These are phyloP conservation scores for Beta vulgaris DNA, from an alignment of 148 eudicot species.

Conservation along the genomic window DNA sequence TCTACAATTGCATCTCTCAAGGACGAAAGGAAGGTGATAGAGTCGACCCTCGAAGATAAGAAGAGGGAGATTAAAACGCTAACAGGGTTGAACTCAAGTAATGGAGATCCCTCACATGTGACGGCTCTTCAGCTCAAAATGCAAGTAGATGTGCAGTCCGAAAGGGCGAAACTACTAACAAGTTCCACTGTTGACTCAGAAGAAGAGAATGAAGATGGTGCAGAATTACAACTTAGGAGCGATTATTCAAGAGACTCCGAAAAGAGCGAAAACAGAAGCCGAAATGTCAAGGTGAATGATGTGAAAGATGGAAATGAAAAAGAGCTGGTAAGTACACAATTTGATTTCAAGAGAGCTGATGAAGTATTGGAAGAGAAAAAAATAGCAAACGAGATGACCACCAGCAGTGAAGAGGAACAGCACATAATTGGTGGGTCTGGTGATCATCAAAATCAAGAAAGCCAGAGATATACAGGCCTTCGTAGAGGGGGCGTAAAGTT, in stretches of 20 bases:
- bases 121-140: constrained; percentile 24
- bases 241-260: neutral
- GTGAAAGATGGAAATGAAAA: neutral
- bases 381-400: neutral
- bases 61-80: constrained; percentile 56
- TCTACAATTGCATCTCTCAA: constrained; percentile 62
- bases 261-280: neutral
- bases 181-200: neutral
- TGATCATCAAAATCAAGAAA: constrained; percentile 7
- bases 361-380: constrained; percentile 9
- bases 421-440: too few species aligned
- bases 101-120: constrained; percentile 14
- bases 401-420: neutral
- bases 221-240: neutral
- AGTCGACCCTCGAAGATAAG: constrained; percentile 58
- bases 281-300: neutral
- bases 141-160: constrained; percentile 10
- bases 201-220: neutral
- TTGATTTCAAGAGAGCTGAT: neutral
- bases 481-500: constrained; percentile 15
- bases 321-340: too few species aligned
- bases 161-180: neutral
- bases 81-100: constrained; percentile 18
- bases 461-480: neutral
- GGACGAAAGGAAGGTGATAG: constrained; percentile 63